Conservation (phyloP, 2,329 filamentous ascomycete species). For the Cytospora mali region DNA sequence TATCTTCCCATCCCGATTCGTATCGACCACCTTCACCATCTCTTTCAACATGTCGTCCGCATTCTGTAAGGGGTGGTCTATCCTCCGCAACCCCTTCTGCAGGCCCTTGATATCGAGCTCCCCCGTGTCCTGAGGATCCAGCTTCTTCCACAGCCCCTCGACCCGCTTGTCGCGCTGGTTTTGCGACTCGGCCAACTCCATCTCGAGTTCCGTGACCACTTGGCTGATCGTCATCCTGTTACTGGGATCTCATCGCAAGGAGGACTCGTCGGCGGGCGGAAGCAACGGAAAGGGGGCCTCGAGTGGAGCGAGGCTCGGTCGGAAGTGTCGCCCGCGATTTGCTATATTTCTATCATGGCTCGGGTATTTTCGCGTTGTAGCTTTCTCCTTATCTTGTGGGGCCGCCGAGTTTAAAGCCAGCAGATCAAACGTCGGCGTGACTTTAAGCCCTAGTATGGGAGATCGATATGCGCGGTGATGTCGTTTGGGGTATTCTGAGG, state of each 20-base stretch:
- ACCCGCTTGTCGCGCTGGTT: slow-evolving; percentile 80
- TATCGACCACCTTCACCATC: slow-evolving; percentile 82
- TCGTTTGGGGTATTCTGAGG: slow-evolving; percentile 4
- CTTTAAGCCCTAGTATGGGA: background rate
- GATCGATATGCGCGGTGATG: background rate
- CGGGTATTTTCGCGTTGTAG: slow-evolving; percentile 3
- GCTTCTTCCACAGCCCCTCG: slow-evolving; percentile 78
- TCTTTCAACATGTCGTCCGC: slow-evolving; percentile 82
- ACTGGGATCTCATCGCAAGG: slow-evolving; percentile 43
- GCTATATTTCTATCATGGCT: slow-evolving; percentile 20
- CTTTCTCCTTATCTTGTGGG: background rate
- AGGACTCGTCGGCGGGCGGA: slow-evolving; percentile 11
- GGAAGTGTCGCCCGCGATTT: slow-evolving; percentile 9
- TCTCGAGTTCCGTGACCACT: slow-evolving; percentile 54
- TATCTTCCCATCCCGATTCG: slow-evolving; percentile 83
- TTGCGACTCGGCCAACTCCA: slow-evolving; percentile 75
- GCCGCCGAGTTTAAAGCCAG: background rate
- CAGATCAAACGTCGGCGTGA: background rate
- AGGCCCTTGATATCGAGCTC: slow-evolving; percentile 83
- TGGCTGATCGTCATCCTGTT: slow-evolving; percentile 50
- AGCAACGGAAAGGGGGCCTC: background rate
- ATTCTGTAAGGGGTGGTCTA: slow-evolving; percentile 94
- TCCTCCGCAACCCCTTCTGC: slow-evolving; percentile 80
- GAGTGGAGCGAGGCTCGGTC: background rate
- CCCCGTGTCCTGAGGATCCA: slow-evolving; percentile 76